Percentiles rank a stretch among this genome's conserved stretches.
phyloP scores from a whole-genome alignment of 2,329 filamentous ascomycete genomes.

The Zymoseptoria brevis region DNA sequence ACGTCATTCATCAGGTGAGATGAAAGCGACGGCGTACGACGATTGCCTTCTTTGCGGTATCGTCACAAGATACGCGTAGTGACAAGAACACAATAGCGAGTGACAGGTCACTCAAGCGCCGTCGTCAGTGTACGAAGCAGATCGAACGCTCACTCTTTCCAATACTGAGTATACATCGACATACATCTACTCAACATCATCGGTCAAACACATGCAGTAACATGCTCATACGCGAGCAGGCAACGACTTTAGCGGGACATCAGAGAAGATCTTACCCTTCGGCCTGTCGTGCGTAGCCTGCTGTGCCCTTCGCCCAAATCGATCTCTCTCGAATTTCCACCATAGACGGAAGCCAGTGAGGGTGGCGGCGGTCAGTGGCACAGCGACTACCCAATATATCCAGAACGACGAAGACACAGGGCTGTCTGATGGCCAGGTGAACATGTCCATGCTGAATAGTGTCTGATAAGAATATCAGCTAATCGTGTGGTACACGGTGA shows the following conservation, averaged over 20 bases:
- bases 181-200: too few relatives aligned
- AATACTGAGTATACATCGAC: too few relatives aligned
- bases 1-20: neutral
- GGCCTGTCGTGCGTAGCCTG: neutral
- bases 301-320: conserved; percentile 5
- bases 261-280: neutral
- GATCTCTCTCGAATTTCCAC: conserved; percentile 11
- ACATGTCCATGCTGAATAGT: conserved; percentile 13
- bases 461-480: neutral
- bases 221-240: neutral
- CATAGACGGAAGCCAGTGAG: conserved; percentile 9
- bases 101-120: too few relatives aligned
- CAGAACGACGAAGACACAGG: conserved; percentile 23
- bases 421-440: conserved; percentile 6
- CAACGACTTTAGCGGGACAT: neutral
- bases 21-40: neutral
- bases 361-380: conserved; percentile 20
- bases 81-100: too few relatives aligned
- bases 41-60: neutral
- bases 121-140: too few relatives aligned
- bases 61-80: too few relatives aligned
- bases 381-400: conserved; percentile 27
- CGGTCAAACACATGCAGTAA: neutral
- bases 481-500: neutral
- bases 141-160: too few relatives aligned